These are phyloP conservation scores for Scheffersomyces titani DNA, from an alignment of 1,139 yeast species.

Conservation along the genomic window DNA sequence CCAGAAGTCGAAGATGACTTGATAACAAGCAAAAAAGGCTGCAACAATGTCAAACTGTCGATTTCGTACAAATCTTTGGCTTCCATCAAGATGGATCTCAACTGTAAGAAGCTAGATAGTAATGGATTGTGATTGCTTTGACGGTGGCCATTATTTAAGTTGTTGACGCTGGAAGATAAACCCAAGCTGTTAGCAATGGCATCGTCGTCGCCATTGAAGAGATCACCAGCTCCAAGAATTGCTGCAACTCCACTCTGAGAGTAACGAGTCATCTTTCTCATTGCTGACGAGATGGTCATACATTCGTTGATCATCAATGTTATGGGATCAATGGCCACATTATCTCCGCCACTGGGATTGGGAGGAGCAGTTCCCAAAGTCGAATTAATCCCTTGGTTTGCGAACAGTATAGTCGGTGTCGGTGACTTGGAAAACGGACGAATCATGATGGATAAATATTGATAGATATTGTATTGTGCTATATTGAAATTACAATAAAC, in stretches of 20 bases:
- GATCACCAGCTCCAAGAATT: constrained; percentile 63
- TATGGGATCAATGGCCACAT: constrained; percentile 66
- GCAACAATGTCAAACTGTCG: constrained; percentile 74
- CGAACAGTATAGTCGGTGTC: constrained; percentile 5
- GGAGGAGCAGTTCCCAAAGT: constrained; percentile 1
- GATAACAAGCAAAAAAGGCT: constrained; percentile 85
- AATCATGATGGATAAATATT: background rate
- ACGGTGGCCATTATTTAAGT: constrained; percentile 14
- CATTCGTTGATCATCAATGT: constrained; percentile 89
- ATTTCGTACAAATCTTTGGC: constrained; percentile 54
- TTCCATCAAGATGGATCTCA: constrained; percentile 69
- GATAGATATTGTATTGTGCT: background rate
- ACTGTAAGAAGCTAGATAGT: constrained; percentile 76
- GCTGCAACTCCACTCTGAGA: constrained; percentile 88
- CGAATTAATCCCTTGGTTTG: background rate
- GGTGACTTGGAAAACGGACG: constrained; percentile 10
- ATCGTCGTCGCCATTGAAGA: constrained; percentile 28
- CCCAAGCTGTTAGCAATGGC: constrained; percentile 21
- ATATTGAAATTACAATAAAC: no score
- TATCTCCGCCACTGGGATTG: background rate
- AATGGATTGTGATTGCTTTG: constrained; percentile 57
- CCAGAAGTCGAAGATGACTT: constrained; percentile 87
- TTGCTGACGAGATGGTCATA: constrained; percentile 80
- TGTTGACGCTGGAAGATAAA: constrained; percentile 18
- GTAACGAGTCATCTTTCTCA: constrained; percentile 86